Conservation (phyloP, 352 stramenopile species). For the Hyphochytrium catenoides region DNA sequence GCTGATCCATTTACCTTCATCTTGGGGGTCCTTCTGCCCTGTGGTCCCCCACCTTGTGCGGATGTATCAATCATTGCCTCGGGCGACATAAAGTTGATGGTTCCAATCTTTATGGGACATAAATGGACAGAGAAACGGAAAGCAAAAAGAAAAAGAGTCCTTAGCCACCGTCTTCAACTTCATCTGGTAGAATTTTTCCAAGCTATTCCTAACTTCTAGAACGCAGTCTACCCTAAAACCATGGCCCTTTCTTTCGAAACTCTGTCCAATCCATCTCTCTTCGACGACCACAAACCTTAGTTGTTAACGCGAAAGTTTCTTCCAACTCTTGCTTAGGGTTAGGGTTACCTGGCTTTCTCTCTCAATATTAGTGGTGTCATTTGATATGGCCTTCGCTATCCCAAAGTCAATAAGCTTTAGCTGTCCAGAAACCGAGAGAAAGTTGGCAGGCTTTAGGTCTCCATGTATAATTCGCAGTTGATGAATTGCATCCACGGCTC, state of each 20-base stretch:
- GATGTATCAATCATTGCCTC: constrained; percentile 46
- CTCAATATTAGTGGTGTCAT: constrained; percentile 92
- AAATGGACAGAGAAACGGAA: too few species aligned
- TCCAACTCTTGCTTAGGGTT: too few species aligned
- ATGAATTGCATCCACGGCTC: constrained; percentile 89
- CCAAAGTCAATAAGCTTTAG: constrained; percentile 96
- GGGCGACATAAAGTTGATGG: constrained; percentile 90
- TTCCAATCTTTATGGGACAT: too few species aligned
- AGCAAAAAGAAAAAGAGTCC: too few species aligned
- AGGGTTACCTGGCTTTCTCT: constrained; percentile 80
- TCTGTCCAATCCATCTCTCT: too few species aligned
- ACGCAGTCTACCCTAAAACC: too few species aligned
- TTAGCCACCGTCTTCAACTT: too few species aligned
- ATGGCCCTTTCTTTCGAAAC: too few species aligned
- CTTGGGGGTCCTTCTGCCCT: constrained; percentile 20
- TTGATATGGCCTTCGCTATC: constrained; percentile 89
- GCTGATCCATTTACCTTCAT: constrained; percentile 44
- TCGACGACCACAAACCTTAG: too few species aligned
- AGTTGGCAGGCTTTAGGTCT: constrained; percentile 88
- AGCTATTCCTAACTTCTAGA: too few species aligned
- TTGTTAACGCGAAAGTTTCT: too few species aligned
- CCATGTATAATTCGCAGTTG: constrained; percentile 79
- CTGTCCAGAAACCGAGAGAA: constrained; percentile 82
- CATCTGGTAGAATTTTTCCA: too few species aligned
- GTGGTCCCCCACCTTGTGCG: constrained; percentile 12